Base-by-base conservation (phyloP, 2,329 filamentous ascomycete species). In the Gnomoniopsis smithogilvyi region DNA sequence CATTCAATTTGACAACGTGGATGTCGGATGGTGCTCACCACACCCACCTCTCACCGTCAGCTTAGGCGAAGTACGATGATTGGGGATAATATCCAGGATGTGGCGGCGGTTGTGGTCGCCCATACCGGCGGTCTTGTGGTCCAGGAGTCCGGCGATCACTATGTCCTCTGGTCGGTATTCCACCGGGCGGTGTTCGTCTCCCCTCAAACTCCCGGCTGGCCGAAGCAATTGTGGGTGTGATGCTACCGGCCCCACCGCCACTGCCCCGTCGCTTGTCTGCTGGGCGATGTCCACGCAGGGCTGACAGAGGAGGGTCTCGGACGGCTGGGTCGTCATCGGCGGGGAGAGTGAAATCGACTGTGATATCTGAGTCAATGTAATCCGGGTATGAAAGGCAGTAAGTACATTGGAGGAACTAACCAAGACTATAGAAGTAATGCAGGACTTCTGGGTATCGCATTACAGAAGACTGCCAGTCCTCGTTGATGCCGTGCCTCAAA, bases 371-470 rank as follows among this genome's bases (percentile, higher is more conserved):
- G 47, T 59, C 38, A 59, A 43, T 26, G 15, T 12, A 24, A 30
- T 26, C 14, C 51, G 21, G 6, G 41, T 11, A 10, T n/a, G 8
- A 4, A 3, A 19, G 21, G 21, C 3, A 12, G 33, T 49, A 19
- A 55, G 46, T 14, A 19, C 15, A 41, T 38, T n/a, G 30, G 26
- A 21, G 19, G 3, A 14, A 52, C 57, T 17, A 34, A 62, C 60
- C 57, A 41, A 92, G 76, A 60, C 84, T 80, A 73, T 88, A 93
- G 69, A 89, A 93, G 73, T 93, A 92, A 72, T 92, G 87, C 56
- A 94, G 77, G n/a, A 93, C 86, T 69, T 92, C 88, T 4, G 90
- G 90, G 66, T 93, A 94, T 56, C 86, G 82, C 66, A 91, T 83
- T 43, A 92, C 89, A 51, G 86, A 88, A 33, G 83, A 80, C 67